Percentiles rank a stretch among this genome's conserved stretches.
phyloP scores from a whole-genome alignment of 2,329 filamentous ascomycete species.

The Verticillium zaregamsianum region DNA sequence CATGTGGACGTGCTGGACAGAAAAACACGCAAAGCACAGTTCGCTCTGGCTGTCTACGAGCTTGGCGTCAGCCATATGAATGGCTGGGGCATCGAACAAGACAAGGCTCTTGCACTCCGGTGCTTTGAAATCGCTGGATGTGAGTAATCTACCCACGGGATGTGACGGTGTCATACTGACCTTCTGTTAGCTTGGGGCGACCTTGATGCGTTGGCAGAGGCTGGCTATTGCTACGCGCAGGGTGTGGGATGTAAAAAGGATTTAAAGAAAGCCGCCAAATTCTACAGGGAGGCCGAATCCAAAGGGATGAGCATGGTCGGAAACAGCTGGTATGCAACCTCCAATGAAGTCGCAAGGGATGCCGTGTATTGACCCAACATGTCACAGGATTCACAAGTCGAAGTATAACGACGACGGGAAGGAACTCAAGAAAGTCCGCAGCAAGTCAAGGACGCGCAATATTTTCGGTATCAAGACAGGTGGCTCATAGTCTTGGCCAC shows the following conservation, averaged over 20 bases:
- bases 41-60: constrained; percentile 93
- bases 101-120: constrained; percentile 78
- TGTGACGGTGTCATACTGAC: neutral
- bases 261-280: constrained; percentile 85
- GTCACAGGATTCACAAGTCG: constrained; percentile 83
- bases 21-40: constrained; percentile 85
- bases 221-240: constrained; percentile 93
- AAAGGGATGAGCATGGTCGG: constrained; percentile 97
- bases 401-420: constrained; percentile 73
- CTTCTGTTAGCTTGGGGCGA: constrained; percentile 73
- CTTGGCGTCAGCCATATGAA: constrained; percentile 96
- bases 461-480: constrained; percentile 57
- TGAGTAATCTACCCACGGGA: constrained; percentile 35
- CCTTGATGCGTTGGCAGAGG: constrained; percentile 87
- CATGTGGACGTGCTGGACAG: constrained; percentile 62
- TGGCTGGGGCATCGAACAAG: constrained; percentile 94
- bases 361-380: constrained; percentile 2
- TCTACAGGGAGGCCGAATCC: constrained; percentile 85
- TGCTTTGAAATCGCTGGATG: constrained; percentile 96
- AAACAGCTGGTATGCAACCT: constrained; percentile 80
- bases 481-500: constrained; percentile 5
- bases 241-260: constrained; percentile 95
- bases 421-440: constrained; percentile 62
- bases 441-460: constrained; percentile 71
- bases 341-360: neutral